These are phyloP conservation scores for Hypoxylon sp. DNA, from an alignment of 2,329 filamentous ascomycete species.

Conservation along the genomic window DNA sequence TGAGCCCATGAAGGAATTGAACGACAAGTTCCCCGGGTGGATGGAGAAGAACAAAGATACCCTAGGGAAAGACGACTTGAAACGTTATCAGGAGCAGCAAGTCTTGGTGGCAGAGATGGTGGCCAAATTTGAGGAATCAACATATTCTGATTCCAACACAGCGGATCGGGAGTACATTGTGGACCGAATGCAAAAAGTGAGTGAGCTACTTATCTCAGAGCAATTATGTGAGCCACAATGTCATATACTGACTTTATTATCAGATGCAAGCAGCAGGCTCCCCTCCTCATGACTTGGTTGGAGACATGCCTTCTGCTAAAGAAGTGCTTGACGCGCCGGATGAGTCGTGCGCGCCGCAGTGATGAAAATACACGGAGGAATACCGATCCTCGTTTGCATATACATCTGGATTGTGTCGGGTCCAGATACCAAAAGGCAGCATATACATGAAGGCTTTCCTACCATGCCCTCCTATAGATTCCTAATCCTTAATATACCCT, in stretches of 20 bases:
- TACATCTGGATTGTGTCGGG: conserved; percentile 43
- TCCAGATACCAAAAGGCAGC: conserved; percentile 33
- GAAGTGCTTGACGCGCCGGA: conserved; percentile 75
- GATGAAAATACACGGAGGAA: conserved; percentile 50
- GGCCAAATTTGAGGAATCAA: conserved; percentile 84
- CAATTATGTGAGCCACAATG: not conserved
- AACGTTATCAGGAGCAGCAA: conserved; percentile 86
- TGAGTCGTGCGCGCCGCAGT: conserved; percentile 75
- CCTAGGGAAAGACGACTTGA: conserved; percentile 79
- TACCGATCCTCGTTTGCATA: conserved; percentile 43
- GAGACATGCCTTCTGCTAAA: conserved; percentile 87
- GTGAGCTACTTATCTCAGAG: conserved; percentile 42
- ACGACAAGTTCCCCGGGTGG: conserved; percentile 94
- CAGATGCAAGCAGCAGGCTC: conserved; percentile 98
- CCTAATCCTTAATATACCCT: conserved; percentile 41
- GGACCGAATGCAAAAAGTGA: conserved; percentile 96
- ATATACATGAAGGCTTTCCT: conserved; percentile 43
- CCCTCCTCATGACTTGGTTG: conserved; percentile 90
- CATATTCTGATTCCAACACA: conserved; percentile 85
- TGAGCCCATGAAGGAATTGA: conserved; percentile 97
- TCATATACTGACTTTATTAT: conserved; percentile 39
- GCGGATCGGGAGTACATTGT: conserved; percentile 92
- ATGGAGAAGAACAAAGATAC: conserved; percentile 80
- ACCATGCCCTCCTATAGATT: conserved; percentile 41
- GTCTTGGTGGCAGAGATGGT: conserved; percentile 88